phyloP scores from a whole-genome alignment of 2,329 filamentous ascomycete species.

The Epichloe coenophiala region DNA sequence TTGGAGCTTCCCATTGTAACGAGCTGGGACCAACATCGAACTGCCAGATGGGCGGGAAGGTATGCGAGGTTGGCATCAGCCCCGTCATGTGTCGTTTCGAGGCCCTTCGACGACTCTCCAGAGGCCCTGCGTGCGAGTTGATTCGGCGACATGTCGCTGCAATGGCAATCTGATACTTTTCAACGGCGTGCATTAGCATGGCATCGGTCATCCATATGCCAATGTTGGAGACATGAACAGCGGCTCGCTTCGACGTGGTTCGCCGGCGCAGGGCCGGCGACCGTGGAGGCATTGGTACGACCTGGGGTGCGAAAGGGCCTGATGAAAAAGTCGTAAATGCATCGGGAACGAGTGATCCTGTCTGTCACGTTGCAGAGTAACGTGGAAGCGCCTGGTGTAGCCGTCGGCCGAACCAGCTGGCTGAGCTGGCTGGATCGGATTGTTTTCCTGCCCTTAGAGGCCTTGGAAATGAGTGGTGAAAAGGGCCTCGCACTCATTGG shows the following conservation, averaged over 20 bases:
- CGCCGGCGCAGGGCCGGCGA: conserved; percentile 15
- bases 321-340: not conserved
- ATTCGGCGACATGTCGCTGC: conserved; percentile 15
- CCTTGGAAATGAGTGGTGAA: not conserved
- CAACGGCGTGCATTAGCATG: conserved; percentile 19
- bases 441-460: not conserved
- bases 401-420: not conserved
- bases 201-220: conserved; percentile 20
- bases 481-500: not conserved
- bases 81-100: conserved; percentile 42
- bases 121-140: conserved; percentile 35
- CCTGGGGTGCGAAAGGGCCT: not conserved
- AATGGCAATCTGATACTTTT: conserved; percentile 15
- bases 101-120: conserved; percentile 39
- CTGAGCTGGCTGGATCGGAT: not conserved
- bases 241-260: conserved; percentile 9
- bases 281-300: conserved; percentile 18
- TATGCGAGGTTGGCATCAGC: conserved; percentile 26
- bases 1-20: conserved; percentile 41
- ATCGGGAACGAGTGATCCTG: not conserved
- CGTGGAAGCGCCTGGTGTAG: not conserved
- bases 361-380: not conserved
- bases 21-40: conserved; percentile 30
- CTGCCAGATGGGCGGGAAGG: conserved; percentile 31
- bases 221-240: conserved; percentile 8